Base-by-base conservation (phyloP, 352 stramenopile species). In the Phytophthora tubulina region DNA sequence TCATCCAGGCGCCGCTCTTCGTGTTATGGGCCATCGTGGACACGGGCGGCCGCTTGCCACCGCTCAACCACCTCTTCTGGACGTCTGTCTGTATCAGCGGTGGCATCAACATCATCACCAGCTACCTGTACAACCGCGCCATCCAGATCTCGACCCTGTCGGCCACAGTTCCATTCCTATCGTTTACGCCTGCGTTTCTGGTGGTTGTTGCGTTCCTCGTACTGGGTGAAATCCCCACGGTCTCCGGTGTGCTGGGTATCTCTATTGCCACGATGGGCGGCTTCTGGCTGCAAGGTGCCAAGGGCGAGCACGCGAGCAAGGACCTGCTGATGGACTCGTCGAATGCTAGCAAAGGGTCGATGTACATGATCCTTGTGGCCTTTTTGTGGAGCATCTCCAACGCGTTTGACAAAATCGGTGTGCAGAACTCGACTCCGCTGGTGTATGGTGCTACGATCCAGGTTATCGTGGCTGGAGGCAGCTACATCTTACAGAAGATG, bases 301-400 rank as follows among this genome's bases (percentile, higher is more conserved):
- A 87, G 79, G 81, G 88, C 27, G 70, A 75, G 0, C 70, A 81
- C 15, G 46, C 65, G 5, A 75, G 70, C 44, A 85, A 90, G 32
- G 82, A 89, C 42, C 70, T 90, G 6, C 68, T 82, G 3, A 68
- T 91, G 38, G 69, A 92, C 56, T 65, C 79, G 39, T 59, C 80
- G 6, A 86, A 90, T 53, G 84, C 81, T 13, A 90, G 84, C 75
- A 90, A 92, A 67, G 87, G 87, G 13, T 91, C 87, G 31, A 83
- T 90, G 75, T 93, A 94, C 70, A 94, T 91, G 84, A 89, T 93
- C 50, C 53, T 92, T 41, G 87, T 94, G 17, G 87, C 87, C 13
- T 94, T 94, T 50, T 63, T 94, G 3, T 94, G 87, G 87, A 94
- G 87, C 52, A 90, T 94, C 44, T 93, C 87, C 11, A 94, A 91